Base-by-base conservation (phyloP, 2,329 filamentous ascomycete genomes). In the Penicillium fuscoglaucum region DNA sequence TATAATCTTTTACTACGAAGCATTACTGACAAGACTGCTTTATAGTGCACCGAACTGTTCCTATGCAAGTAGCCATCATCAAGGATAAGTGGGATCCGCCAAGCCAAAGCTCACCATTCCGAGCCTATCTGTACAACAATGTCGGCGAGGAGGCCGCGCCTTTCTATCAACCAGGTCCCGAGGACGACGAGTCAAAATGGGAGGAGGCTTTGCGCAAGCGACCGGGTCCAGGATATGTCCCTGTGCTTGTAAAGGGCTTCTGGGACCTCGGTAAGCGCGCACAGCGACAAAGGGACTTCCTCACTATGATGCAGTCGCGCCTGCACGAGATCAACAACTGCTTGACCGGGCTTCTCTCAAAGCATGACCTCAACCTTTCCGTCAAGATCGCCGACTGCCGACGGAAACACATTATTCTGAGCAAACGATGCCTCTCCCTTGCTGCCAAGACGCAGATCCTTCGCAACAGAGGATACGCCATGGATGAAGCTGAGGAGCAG, bases 291-390 rank as follows among this genome's bases (percentile, higher is more conserved):
- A 79, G 80, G 33, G 78, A 82, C 57, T 83, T 83, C 51, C 78
- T 88, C n/a, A 77, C 78, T 29, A 80, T 81, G 65, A 80, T 87
- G 67, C 83, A 84, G 61, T 77, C 77, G 45, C 82, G 85, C 26
- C 73, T 88, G 33, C 85, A 87, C 67, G 84, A 88, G 70, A 88
- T 88, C 75, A 87, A 88, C 72, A 83, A 83, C 61, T 82, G 79
- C 29, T 77, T 88, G n/a, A 80, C 80, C 1, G 77, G 82, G 12
- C 78, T 87, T 60, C 82, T 87, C 59, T 80, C 84, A 45, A 80
- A 81, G 37, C 86, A 88, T 66, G 84, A 87, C 61, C 74, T 88
- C 60, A 80, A 82, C 21, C 80, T 87, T 53, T 83, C 83, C 6
- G 80, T 84, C 52, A 79, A 83, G 59, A 81, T 87, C 31, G 81